Evolutionary conservation across 345 rosid genomes (phyloP), one percentile per base, ranked within the genome.

Genomic region (Erodium maritimum): DNA sequence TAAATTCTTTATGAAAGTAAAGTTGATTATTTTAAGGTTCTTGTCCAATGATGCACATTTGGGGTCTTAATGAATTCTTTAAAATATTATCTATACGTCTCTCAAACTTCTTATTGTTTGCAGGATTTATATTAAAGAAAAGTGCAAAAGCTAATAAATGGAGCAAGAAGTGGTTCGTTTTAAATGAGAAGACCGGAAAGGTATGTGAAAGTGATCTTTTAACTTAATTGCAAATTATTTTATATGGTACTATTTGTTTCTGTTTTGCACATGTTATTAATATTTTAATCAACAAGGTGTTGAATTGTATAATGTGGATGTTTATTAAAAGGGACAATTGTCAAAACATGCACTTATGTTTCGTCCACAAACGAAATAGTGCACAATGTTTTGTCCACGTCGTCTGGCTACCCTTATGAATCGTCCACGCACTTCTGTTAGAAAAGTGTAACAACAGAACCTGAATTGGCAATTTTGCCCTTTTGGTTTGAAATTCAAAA

Each of bases 151-250:
- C 90, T 55, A 79, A 79, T 74, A 91, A 88, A 20, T 91, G 98
- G 98, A 82, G 88, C 58, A 81, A 72, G 74, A 77, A 90, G 66
- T 91, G 98, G 98, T 91, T 91, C 80, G 98, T 91, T 53, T 64
- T 91, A 60, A 91, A 88, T 74, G 98, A 84, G 66, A 91, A 88
- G 67, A 82, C 81, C 57, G 91, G 96, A 77, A 91, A 91, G 98
- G 98, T 86, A 60, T 50, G 81, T 75, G 34, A 17, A 3, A 10
- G 6, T 20, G 16, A 8, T 54, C 17, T 19, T 21, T 12, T 12
- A 21, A 19, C 48, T 42, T 42, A 42, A 12, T 42, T 42, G 2
- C 11, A 42, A 42, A 29, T 2, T 3, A 42, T 3, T 29, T 29
- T 29, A 29, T 29, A 42, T 11, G 48, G 48, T 29, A 14, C 48